These are phyloP conservation scores for Selaginella tamariscina DNA, from an alignment of 75 land plant genomes.

Conservation along the genomic window DNA sequence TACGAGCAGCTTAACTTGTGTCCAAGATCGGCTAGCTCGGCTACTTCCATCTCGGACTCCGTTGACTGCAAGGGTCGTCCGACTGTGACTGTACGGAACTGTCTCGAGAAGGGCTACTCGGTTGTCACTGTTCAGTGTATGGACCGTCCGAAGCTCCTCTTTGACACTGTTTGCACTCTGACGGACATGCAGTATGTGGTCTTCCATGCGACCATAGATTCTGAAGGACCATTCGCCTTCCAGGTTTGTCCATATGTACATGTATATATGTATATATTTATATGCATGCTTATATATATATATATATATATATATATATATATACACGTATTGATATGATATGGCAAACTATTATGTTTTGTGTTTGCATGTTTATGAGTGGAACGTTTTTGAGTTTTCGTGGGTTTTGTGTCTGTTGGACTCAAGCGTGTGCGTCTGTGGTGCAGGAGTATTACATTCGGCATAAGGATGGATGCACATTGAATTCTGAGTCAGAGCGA, in stretches of 20 bases:
- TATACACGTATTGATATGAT: too few relatives aligned
- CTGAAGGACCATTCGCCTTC: neutral
- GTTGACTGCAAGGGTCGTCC: conserved; percentile 14
- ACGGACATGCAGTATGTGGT: conserved; percentile 17
- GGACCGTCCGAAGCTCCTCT: conserved; percentile 18
- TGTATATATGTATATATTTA: neutral
- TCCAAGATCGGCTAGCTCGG: neutral
- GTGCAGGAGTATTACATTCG: conserved; percentile 29
- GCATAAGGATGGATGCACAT: conserved; percentile 20
- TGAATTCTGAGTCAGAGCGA: conserved; percentile 20
- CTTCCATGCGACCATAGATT: conserved; percentile 6
- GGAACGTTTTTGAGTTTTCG: neutral
- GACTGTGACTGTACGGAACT: neutral
- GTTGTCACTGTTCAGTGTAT: conserved; percentile 6
- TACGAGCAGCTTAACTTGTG: neutral
- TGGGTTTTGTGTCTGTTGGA: neutral
- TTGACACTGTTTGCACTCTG: conserved; percentile 51
- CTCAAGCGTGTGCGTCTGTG: neutral
- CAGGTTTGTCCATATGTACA: neutral
- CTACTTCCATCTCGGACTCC: conserved; percentile 15
- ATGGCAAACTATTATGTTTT: too few relatives aligned
- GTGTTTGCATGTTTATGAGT: neutral
- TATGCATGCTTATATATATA: too few relatives aligned
- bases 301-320: too few relatives aligned
- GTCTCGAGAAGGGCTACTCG: neutral